Conservation (phyloP, 2,329 filamentous ascomycete genomes). For the Eutypa lata region DNA sequence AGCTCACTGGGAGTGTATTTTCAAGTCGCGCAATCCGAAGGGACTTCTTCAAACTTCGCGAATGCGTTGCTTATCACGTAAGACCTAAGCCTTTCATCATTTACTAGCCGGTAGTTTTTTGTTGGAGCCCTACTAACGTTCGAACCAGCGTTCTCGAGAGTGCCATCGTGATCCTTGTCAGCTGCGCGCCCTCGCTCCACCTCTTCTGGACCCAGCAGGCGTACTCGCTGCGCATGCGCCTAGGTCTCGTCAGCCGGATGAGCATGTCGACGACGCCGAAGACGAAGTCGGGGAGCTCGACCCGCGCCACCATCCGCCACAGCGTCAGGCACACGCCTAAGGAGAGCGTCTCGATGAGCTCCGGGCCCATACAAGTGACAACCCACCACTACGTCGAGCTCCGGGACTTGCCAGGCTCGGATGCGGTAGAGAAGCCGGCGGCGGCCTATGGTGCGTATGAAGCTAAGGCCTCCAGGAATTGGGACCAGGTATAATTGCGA, state of each 20-base stretch:
- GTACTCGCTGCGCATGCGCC: neutral
- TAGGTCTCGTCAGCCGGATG: neutral
- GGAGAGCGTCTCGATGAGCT: neutral
- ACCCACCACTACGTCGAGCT: neutral
- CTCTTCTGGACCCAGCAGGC: neutral
- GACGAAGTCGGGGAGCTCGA: too few species aligned
- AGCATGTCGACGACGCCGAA: too few species aligned
- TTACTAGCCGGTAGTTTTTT: neutral
- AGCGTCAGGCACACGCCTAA: too few species aligned
- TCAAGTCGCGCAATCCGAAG: neutral
- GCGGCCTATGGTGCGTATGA: too few species aligned
- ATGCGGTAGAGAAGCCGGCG: too few species aligned
- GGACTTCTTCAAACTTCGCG: neutral
- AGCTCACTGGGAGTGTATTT: neutral
- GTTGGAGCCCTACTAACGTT: too few species aligned
- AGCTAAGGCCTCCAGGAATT: too few species aligned
- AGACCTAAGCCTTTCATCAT: neutral
- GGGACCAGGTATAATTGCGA: too few species aligned
- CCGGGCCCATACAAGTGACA: neutral
- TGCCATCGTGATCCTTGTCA: neutral
- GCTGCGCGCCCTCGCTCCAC: neutral
- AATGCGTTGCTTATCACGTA: neutral
- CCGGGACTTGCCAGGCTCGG: neutral
- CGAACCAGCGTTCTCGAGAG: neutral
- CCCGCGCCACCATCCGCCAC: too few species aligned